Percentiles rank a stretch among this genome's conserved stretches.
Evolutionary conservation across 306 rosid genomes (phyloP).

Genomic region (Gillenia trifoliata): DNA sequence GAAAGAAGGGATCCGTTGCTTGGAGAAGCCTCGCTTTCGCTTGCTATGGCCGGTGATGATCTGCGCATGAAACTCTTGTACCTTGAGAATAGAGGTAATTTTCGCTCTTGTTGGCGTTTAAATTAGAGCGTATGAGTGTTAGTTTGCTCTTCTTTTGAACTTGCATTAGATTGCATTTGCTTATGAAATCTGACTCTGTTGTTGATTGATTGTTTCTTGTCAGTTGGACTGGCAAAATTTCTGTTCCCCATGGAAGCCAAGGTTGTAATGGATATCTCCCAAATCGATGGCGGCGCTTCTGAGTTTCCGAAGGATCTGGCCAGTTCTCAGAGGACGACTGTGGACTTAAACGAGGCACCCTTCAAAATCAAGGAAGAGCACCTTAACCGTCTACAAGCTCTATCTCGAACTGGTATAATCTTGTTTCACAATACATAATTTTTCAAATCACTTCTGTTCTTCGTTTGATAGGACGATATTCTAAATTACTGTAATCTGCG

Average conservation of each 20-base stretch:
- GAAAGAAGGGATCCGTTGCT: constrained; percentile 62
- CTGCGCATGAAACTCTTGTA: constrained; percentile 57
- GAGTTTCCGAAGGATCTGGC: constrained; percentile 34
- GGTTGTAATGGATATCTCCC: constrained; percentile 54
- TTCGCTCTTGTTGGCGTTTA: neutral
- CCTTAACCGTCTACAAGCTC: constrained; percentile 48
- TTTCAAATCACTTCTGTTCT: neutral
- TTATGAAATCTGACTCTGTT: neutral
- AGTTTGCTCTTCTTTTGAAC: neutral
- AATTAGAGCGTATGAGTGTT: neutral
- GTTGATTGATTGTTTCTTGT: constrained; percentile 15
- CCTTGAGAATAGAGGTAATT: constrained; percentile 67
- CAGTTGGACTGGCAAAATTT: constrained; percentile 63
- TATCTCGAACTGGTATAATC: constrained; percentile 50
- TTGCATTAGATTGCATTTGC: no score
- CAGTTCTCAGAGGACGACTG: constrained; percentile 29
- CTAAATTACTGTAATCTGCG: no score
- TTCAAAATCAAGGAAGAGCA: constrained; percentile 63
- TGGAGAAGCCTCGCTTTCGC: constrained; percentile 67
- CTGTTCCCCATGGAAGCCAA: constrained; percentile 72
- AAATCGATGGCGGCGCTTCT: constrained; percentile 47
- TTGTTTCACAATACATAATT: neutral
- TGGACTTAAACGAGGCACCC: constrained; percentile 67
- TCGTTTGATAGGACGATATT: neutral
- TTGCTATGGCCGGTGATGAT: constrained; percentile 68